Evolutionary conservation across 2,329 filamentous ascomycete genomes (phyloP).

Genomic region (Aquanectria penicillioides): DNA sequence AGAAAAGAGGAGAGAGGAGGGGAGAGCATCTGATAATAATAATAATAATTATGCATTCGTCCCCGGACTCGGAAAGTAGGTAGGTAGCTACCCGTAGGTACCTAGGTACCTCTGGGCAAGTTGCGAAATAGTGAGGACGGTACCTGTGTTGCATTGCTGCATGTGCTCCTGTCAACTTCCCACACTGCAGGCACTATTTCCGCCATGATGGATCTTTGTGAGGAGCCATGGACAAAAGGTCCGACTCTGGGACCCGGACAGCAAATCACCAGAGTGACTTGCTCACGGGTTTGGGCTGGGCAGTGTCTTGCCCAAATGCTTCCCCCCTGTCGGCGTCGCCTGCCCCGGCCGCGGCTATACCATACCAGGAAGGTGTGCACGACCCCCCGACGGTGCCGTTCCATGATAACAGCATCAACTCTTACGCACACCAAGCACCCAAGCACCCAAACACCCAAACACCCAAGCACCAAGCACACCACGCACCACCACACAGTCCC

Average conservation of each 20-base stretch:
- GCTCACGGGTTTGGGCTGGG: too few species aligned
- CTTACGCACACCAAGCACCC: constrained; percentile 1
- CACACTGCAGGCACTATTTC: too few species aligned
- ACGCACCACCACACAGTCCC: not conserved
- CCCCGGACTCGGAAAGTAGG: too few species aligned
- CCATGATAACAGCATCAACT: constrained; percentile 19
- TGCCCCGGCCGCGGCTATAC: constrained; percentile 15
- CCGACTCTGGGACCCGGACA: constrained; percentile 30
- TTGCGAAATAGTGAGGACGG: too few species aligned
- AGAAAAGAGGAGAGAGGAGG: too few species aligned
- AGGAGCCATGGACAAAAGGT: constrained; percentile 36
- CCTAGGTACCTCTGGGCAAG: too few species aligned
- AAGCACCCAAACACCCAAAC: not conserved
- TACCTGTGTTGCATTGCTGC: too few species aligned
- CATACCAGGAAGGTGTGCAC: constrained; percentile 24
- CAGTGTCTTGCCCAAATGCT: too few species aligned
- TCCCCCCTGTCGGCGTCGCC: constrained; percentile 11
- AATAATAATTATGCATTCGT: too few species aligned
- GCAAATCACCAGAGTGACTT: constrained; percentile 23
- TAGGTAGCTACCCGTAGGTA: too few species aligned
- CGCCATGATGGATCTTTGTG: constrained; percentile 7
- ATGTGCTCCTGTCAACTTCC: not conserved
- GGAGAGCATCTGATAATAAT: too few species aligned
- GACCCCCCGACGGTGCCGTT: constrained; percentile 20
- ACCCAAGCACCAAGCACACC: not conserved